A percentile compares a stretch with the other conserved stretches of the same genome.
Conservation (phyloP, 768 basidiomycete species). For the Suillus alpinus region DNA sequence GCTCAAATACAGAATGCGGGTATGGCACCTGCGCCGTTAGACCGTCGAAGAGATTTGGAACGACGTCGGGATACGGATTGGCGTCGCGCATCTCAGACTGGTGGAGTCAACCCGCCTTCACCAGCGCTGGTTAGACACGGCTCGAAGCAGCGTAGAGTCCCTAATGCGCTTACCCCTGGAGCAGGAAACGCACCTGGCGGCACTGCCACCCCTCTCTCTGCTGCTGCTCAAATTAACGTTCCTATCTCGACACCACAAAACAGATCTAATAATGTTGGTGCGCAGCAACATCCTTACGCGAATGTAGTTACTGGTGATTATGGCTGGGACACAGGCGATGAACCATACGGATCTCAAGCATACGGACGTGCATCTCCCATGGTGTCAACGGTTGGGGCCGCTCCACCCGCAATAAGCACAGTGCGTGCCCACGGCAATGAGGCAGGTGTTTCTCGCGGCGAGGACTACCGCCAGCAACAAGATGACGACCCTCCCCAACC, state of each 20-base stretch:
- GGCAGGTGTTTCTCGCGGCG: conserved; percentile 61
- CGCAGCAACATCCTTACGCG: conserved; percentile 69
- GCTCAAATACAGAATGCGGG: conserved; percentile 61
- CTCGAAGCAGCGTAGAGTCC: conserved; percentile 68
- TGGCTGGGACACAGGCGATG: conserved; percentile 43
- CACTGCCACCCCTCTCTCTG: conserved; percentile 65
- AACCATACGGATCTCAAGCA: conserved; percentile 53
- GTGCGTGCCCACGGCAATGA: conserved; percentile 71
- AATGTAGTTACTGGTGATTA: conserved; percentile 59
- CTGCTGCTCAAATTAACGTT: conserved; percentile 72
- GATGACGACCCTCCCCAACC: conserved; percentile 51
- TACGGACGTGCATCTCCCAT: conserved; percentile 84
- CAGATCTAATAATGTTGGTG: conserved; percentile 41
- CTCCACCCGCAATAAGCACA: conserved; percentile 69
- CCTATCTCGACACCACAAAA: conserved; percentile 55
- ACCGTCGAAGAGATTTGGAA: conserved; percentile 57
- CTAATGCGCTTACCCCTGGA: conserved; percentile 57
- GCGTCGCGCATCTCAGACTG: conserved; percentile 58
- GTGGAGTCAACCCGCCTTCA: conserved; percentile 60
- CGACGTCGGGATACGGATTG: conserved; percentile 57
- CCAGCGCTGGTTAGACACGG: conserved; percentile 77
- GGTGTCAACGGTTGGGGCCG: conserved; percentile 67
- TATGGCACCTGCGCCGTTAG: conserved; percentile 43
- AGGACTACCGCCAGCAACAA: conserved; percentile 51
- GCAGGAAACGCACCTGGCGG: conserved; percentile 45